phyloP scores from a whole-genome alignment of 805 yeast species.

The Crinitomyces ghanaensis region DNA sequence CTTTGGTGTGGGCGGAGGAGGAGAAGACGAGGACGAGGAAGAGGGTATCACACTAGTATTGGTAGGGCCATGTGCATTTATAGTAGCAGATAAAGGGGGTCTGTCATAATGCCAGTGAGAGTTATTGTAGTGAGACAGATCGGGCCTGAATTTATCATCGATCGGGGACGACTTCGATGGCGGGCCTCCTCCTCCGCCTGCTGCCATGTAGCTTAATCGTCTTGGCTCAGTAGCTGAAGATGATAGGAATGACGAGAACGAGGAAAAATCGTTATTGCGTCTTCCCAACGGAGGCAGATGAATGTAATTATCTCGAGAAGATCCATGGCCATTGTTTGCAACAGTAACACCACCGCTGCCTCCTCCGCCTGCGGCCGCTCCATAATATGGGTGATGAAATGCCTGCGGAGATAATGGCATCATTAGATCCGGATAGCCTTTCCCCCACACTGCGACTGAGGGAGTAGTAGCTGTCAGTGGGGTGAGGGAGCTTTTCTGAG shows the following conservation, averaged over 20 bases:
- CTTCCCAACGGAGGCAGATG: background rate
- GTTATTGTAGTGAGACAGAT: no score
- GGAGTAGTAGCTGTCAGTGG: conserved; percentile 16
- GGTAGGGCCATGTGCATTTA: no score
- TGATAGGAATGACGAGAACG: no score
- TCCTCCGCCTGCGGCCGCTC: conserved; percentile 1
- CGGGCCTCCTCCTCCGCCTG: no score
- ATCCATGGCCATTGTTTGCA: background rate
- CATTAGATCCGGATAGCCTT: conserved; percentile 4
- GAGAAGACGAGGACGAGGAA: background rate
- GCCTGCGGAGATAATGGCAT: background rate
- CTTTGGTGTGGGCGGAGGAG: background rate
- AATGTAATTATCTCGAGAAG: background rate
- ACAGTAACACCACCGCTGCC: background rate
- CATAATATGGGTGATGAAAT: background rate
- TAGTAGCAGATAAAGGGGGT: no score
- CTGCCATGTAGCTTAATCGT: no score
- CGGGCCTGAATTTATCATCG: background rate
- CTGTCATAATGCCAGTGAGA: no score
- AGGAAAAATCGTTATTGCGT: background rate
- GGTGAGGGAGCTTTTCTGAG: conserved; percentile 6
- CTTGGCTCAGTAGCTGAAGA: no score
- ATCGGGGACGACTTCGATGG: no score
- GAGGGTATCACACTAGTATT: no score
- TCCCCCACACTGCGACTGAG: conserved; percentile 12